Base-by-base conservation (phyloP, 164 flowering plant species). In the Tetracentron sinense region DNA sequence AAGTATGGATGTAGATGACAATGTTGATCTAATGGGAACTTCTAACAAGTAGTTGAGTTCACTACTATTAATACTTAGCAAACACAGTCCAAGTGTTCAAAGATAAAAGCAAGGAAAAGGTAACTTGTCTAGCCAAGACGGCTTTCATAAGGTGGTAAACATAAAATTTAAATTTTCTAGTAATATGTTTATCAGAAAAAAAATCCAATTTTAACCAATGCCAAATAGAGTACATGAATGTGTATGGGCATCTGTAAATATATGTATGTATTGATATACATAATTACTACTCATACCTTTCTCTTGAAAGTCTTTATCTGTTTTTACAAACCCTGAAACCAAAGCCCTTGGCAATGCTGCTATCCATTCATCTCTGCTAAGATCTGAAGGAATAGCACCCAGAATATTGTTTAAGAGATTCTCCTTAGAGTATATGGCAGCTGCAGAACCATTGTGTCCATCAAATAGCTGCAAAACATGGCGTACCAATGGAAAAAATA, bases 371-470 rank as follows among this genome's bases (percentile, higher is more conserved):
- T 95, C 97, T 70, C 91, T 74, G 74, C 77, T 88, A 72, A 95
- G 96, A 69, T 90, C 87, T 17, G 90, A 71, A 57, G 99, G 99
- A 64, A 95, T 82, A 60, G 96, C 94, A 67, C 70, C 58, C 72
- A 95, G 74, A 44, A 95, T 77, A 74, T 90, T 92, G 64, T 76
- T 87, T 48, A 95, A 68, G 29, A 95, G 92, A 79, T 90, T 92
- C 79, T 95, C 99, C 78, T 87, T 95, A 7, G 96, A 17, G 70
- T 92, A 95, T 64, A 88, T 84, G 48, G 97, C 98, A 55, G 99
- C 99, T 17, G 85, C 92, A 69, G 96, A 74, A 30, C 99, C 99
- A 75, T 92, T 95, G 65, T 95, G 98, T 27, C 99, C 99, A 81
- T 95, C 99, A 81, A 95, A 92, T 55, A 95, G 69, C 99, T 95